phyloP scores from a whole-genome alignment of 2,329 filamentous ascomycete species.

The Penicillium sp. region DNA sequence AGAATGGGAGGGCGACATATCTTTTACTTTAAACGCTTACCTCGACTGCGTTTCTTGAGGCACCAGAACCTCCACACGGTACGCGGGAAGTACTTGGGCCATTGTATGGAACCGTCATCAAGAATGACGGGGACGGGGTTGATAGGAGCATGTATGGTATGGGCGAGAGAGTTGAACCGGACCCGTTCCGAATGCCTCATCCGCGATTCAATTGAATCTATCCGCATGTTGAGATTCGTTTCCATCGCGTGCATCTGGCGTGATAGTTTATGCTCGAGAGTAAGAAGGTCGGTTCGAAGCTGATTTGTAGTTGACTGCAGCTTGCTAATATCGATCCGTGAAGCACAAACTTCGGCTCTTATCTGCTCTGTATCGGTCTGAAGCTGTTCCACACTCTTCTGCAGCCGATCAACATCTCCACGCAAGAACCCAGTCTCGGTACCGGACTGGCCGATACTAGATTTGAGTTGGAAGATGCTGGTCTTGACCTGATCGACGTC shows the following conservation, averaged over 20 bases:
- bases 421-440: slow-evolving; percentile 42
- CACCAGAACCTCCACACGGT: slow-evolving; percentile 49
- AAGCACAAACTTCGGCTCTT: slow-evolving; percentile 38
- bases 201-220: slow-evolving; percentile 33
- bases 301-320: slow-evolving; percentile 41
- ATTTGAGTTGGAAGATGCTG: slow-evolving; percentile 40
- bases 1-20: slow-evolving; percentile 9
- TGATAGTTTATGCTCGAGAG: slow-evolving; percentile 38
- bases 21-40: slow-evolving; percentile 33
- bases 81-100: slow-evolving; percentile 43
- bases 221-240: slow-evolving; percentile 12
- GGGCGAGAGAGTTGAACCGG: slow-evolving; percentile 46
- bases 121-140: slow-evolving; percentile 40
- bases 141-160: slow-evolving; percentile 43
- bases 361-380: slow-evolving; percentile 40
- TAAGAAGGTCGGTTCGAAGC: slow-evolving; percentile 41
- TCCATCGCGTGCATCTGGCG: slow-evolving; percentile 33
- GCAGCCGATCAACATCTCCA: slow-evolving; percentile 41
- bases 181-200: slow-evolving; percentile 43
- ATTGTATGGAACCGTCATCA: slow-evolving; percentile 40
- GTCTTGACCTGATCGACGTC: slow-evolving; percentile 43
- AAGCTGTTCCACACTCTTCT: slow-evolving; percentile 43
- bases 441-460: slow-evolving; percentile 34
- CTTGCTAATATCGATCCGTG: slow-evolving; percentile 42
- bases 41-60: slow-evolving; percentile 44